These are phyloP conservation scores for Jatropha curcas DNA, from an alignment of 345 rosid genomes.

Conservation along the genomic window DNA sequence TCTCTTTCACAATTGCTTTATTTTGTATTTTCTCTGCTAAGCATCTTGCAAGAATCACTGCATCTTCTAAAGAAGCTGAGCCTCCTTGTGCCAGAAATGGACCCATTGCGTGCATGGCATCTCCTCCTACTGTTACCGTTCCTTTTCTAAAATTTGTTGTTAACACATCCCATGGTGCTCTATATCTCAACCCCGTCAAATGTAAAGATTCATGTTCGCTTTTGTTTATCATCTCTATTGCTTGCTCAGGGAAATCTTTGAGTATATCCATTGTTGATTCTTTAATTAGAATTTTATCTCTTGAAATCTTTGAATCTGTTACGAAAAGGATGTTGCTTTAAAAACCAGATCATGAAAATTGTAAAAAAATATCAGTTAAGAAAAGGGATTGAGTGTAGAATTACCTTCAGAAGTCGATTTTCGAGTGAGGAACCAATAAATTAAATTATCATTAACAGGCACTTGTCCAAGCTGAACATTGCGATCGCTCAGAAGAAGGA, in stretches of 20 bases:
- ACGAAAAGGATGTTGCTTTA: neutral
- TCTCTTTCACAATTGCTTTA: too few relatives aligned
- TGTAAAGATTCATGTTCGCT: slow-evolving; percentile 12
- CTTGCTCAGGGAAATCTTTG: slow-evolving; percentile 15
- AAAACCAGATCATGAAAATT: neutral
- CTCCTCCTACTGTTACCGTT: slow-evolving; percentile 34
- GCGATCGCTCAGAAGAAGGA: neutral
- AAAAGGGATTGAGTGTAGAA: neutral
- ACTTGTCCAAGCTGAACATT: slow-evolving; percentile 21
- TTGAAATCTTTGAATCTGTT: slow-evolving; percentile 19
- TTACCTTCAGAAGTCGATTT: slow-evolving; percentile 31
- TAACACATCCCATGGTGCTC: slow-evolving; percentile 27
- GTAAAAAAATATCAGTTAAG: too few relatives aligned
- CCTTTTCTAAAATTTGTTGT: slow-evolving; percentile 15
- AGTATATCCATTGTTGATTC: slow-evolving; percentile 17
- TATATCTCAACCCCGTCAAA: slow-evolving; percentile 24
- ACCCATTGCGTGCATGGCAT: slow-evolving; percentile 43
- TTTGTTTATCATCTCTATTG: slow-evolving; percentile 15
- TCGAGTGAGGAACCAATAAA: slow-evolving; percentile 34
- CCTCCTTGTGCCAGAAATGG: slow-evolving; percentile 42
- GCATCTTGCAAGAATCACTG: slow-evolving; percentile 23
- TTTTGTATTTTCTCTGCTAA: slow-evolving; percentile 16
- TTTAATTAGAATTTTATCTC: slow-evolving; percentile 21
- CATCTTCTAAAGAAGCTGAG: slow-evolving; percentile 36
- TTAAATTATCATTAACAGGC: slow-evolving; percentile 19